Conservation (phyloP, 371 early-diverging fungal genomes). For the Furculomyces boomerangus region DNA sequence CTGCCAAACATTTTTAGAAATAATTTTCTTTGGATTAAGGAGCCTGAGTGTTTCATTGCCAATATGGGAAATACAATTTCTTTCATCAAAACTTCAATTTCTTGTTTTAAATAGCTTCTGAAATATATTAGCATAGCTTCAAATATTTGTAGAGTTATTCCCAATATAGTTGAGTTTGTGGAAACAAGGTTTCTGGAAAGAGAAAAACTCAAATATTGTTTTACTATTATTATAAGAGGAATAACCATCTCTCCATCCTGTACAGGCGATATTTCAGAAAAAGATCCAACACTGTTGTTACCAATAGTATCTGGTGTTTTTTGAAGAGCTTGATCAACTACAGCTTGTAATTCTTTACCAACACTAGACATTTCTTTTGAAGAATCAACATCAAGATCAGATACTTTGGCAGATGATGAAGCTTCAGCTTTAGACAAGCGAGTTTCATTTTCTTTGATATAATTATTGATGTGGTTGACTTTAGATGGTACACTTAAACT, state of each 20-base stretch:
- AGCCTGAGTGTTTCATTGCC: constrained; percentile 34
- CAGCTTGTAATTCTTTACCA: background rate
- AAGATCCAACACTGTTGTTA: background rate
- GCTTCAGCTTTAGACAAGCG: background rate
- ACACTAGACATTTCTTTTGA: background rate
- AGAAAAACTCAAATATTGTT: constrained; percentile 65
- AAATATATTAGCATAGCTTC: constrained; percentile 49
- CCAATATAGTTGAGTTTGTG: constrained; percentile 60
- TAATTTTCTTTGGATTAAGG: constrained; percentile 20
- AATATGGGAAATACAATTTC: constrained; percentile 51
- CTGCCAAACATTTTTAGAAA: constrained; percentile 28
- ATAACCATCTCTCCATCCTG: constrained; percentile 5
- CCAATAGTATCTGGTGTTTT: background rate
- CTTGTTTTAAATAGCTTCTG: constrained; percentile 43
- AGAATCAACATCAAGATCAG: background rate
- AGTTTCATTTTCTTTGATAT: background rate
- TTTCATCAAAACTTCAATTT: constrained; percentile 53
- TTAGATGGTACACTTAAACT: background rate
- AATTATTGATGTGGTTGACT: background rate
- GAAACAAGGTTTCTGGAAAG: constrained; percentile 62
- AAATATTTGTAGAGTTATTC: constrained; percentile 62
- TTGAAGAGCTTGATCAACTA: background rate
- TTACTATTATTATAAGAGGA: constrained; percentile 60
- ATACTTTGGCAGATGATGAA: background rate
- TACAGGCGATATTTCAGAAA: background rate